Evolutionary conservation across 495 filamentous ascomycete genomes (phyloP).

Genomic region (Endocarpon pusillum): DNA sequence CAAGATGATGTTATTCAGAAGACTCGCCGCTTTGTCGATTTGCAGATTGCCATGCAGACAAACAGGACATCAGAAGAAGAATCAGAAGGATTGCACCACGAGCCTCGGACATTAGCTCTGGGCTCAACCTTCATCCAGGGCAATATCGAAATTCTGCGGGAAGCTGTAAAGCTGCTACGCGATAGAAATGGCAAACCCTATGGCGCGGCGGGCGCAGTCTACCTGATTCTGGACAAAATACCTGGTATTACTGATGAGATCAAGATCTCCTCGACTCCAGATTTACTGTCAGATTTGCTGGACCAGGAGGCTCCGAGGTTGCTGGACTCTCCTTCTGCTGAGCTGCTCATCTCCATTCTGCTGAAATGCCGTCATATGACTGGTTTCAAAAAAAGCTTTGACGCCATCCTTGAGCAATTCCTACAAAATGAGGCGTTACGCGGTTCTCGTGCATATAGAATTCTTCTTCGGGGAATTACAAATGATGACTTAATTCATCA

Average conservation of each 20-base stretch:
- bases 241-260: slow-evolving; percentile 17
- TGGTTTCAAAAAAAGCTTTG: slow-evolving; percentile 23
- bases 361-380: slow-evolving; percentile 24
- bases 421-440: slow-evolving; percentile 20
- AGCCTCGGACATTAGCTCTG: slow-evolving; percentile 11
- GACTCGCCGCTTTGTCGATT: slow-evolving; percentile 40
- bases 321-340: slow-evolving; percentile 36
- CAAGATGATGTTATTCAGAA: slow-evolving; percentile 46
- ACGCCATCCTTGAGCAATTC: slow-evolving; percentile 21
- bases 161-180: slow-evolving; percentile 28
- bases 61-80: slow-evolving; percentile 4
- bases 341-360: slow-evolving; percentile 25
- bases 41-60: slow-evolving; percentile 8
- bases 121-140: slow-evolving; percentile 12
- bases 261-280: slow-evolving; percentile 1
- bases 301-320: slow-evolving; percentile 31
- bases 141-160: slow-evolving; percentile 23
- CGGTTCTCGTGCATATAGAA: too few relatives aligned
- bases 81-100: slow-evolving; percentile 2
- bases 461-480: too few relatives aligned
- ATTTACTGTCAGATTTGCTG: slow-evolving; percentile 22
- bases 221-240: slow-evolving; percentile 28
- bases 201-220: slow-evolving; percentile 51
- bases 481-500: too few relatives aligned
- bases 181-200: slow-evolving; percentile 67